Percentiles rank a stretch among this genome's conserved stretches.
These are phyloP conservation scores for Rugosomyces carneus DNA, from an alignment of 1,284 basidiomycete genomes.

Conservation along the genomic window DNA sequence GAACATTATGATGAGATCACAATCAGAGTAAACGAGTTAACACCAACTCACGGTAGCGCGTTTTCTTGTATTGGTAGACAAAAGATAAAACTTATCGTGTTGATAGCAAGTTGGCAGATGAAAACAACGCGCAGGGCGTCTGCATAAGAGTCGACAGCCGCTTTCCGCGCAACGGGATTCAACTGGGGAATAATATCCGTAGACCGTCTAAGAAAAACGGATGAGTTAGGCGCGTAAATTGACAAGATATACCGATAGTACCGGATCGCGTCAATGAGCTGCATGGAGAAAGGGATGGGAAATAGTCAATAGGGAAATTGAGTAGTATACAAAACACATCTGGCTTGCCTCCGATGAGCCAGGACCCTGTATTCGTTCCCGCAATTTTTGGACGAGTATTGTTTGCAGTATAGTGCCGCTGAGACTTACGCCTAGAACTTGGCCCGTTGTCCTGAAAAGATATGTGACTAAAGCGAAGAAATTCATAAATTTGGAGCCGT, in stretches of 20 bases:
- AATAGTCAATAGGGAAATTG: constrained; percentile 8
- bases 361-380: constrained; percentile 68
- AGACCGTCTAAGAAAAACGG: constrained; percentile 56
- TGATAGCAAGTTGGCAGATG: constrained; percentile 64
- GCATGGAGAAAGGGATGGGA: constrained; percentile 17
- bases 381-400: constrained; percentile 63
- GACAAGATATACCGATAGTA: constrained; percentile 24
- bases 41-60: constrained; percentile 53
- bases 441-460: constrained; percentile 85
- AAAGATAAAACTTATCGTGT: constrained; percentile 53
- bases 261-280: constrained; percentile 72
- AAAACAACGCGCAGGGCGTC: constrained; percentile 84
- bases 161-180: constrained; percentile 50
- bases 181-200: constrained; percentile 75
- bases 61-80: constrained; percentile 75
- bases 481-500: constrained; percentile 7
- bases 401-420: constrained; percentile 79
- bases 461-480: constrained; percentile 64
- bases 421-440: constrained; percentile 84
- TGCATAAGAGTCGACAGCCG: constrained; percentile 80
- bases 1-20: not conserved
- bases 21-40: constrained; percentile 9
- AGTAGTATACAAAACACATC: constrained; percentile 6
- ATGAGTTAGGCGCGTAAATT: constrained; percentile 7
- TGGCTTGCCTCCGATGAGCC: constrained; percentile 60